Evolutionary conservation across 192 early-diverging fungal species (phyloP), one percentile per base, ranked within the genome.

Genomic region (Coemansia interrupta): DNA sequence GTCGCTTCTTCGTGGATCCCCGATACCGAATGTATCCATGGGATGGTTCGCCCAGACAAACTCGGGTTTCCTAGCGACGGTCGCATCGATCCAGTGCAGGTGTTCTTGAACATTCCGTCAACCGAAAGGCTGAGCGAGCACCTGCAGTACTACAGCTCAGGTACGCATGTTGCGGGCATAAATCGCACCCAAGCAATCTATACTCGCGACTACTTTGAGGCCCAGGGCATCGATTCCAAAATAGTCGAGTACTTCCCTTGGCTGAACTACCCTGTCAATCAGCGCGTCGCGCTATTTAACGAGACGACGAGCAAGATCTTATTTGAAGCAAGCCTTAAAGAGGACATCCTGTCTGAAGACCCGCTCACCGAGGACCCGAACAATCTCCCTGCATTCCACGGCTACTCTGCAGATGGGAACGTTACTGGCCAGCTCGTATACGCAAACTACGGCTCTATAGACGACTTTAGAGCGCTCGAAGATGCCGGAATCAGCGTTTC

Each of bases 391-490:
- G 68, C 86, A 2, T 88, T 88, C 60, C 85, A 85, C 58, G 85
- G 80, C 17, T 81, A 81, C 60, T 79, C 84, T 24, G 79, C 70
- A 10, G 65, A 74, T 14, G 85, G 84, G 7, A 81, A 84, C 56
- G 79, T 86, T n/a, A 85, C 84, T 28, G 83, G 72, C 4, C 69
- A 64, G 53, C 56, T 88, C 10, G 75, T 87, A 1, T 87, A 87
- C 61, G 85, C 83, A 29, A 83, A 86, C 63, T 87, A 84, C 61
- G 85, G 85, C 54, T 58, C 65, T 5, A 19, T 48, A n/a, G 64
- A 76, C 30, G 86, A 88, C 62, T 87, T 83, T 60, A 49, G 40
- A 20, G 61, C 55, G 8, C 70, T 88, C 18, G 28, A 52, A 24
- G 44, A 50, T 3, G 56, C 58, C 11, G 74, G 77, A 0, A 65